Evolutionary conservation across 2,329 filamentous ascomycete genomes (phyloP).

Genomic region (Colletotrichum liaoningense): DNA sequence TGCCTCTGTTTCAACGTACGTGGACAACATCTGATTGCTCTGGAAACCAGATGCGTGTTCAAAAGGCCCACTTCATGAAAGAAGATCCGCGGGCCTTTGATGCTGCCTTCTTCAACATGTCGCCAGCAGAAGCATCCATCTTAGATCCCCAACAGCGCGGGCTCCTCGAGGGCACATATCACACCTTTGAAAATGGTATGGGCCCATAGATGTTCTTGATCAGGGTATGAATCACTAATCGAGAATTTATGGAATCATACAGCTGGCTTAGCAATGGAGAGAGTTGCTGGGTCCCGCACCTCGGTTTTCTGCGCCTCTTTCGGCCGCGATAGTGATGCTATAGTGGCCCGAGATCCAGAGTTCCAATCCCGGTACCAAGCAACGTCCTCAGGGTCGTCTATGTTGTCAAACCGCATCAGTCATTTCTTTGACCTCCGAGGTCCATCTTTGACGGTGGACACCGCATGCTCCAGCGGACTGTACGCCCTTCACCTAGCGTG

Average conservation of each 20-base stretch:
- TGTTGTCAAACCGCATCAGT: conserved; percentile 66
- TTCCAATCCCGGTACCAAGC: conserved; percentile 50
- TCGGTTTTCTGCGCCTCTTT: conserved; percentile 63
- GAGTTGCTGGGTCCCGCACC: conserved; percentile 54
- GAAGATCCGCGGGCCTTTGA: conserved; percentile 18
- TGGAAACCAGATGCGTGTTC: too few relatives aligned
- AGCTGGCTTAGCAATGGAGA: conserved; percentile 55
- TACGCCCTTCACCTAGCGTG: conserved; percentile 65
- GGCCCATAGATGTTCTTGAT: too few relatives aligned
- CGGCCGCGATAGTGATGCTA: conserved; percentile 53
- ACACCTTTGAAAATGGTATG: conserved; percentile 57
- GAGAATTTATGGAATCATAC: too few relatives aligned
- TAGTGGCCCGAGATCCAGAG: conserved; percentile 41
- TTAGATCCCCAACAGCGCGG: conserved; percentile 64
- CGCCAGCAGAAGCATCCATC: conserved; percentile 7
- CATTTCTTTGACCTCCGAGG: conserved; percentile 66
- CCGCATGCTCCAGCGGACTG: conserved; percentile 67
- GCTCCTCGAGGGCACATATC: conserved; percentile 61
- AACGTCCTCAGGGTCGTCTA: conserved; percentile 42
- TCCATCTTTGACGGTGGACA: conserved; percentile 68
- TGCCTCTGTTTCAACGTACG: too few relatives aligned
- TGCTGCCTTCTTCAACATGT: conserved; percentile 27
- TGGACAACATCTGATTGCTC: too few relatives aligned
- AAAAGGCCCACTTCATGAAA: conserved; percentile 10
- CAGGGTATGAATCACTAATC: too few relatives aligned